Percentiles rank a stretch among this genome's conserved stretches.
These are phyloP conservation scores for Coemansia erecta DNA, from an alignment of 192 early-diverging fungal species.

Conservation along the genomic window DNA sequence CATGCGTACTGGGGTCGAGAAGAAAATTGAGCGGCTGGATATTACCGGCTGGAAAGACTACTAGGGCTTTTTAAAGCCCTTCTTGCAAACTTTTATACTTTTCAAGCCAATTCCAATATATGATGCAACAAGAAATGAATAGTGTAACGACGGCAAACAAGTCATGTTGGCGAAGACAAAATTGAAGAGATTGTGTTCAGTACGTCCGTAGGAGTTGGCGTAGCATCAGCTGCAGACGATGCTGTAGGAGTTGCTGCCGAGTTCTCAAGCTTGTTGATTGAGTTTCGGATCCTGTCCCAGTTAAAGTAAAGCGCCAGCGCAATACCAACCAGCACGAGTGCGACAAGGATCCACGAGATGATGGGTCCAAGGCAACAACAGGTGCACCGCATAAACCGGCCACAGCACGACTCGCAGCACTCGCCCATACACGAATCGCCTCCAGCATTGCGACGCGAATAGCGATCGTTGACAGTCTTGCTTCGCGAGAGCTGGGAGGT, in stretches of 20 bases:
- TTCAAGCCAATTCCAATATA: background rate
- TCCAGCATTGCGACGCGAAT: slow-evolving; percentile 33
- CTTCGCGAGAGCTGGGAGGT: slow-evolving; percentile 34
- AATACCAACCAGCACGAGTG: slow-evolving; percentile 35
- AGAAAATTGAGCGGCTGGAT: slow-evolving; percentile 81
- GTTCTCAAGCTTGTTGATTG: slow-evolving; percentile 11
- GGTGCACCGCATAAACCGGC: slow-evolving; percentile 37
- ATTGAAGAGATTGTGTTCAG: background rate
- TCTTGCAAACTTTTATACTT: background rate
- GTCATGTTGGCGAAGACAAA: background rate
- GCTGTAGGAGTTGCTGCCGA: slow-evolving; percentile 1
- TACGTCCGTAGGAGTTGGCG: slow-evolving; percentile 1
- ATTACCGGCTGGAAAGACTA: slow-evolving; percentile 84
- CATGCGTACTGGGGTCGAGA: slow-evolving; percentile 85
- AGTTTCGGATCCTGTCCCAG: slow-evolving; percentile 40
- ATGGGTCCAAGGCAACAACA: slow-evolving; percentile 48
- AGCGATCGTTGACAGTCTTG: slow-evolving; percentile 46
- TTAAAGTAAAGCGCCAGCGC: slow-evolving; percentile 54
- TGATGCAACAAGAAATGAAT: background rate
- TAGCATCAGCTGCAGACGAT: background rate
- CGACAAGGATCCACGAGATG: slow-evolving; percentile 23
- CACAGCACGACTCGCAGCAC: slow-evolving; percentile 50
- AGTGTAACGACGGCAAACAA: background rate
- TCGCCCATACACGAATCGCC: slow-evolving; percentile 53
- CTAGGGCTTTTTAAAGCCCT: background rate